These are phyloP conservation scores for Arthromyces matolae DNA, from an alignment of 768 basidiomycete genomes.

Conservation along the genomic window DNA sequence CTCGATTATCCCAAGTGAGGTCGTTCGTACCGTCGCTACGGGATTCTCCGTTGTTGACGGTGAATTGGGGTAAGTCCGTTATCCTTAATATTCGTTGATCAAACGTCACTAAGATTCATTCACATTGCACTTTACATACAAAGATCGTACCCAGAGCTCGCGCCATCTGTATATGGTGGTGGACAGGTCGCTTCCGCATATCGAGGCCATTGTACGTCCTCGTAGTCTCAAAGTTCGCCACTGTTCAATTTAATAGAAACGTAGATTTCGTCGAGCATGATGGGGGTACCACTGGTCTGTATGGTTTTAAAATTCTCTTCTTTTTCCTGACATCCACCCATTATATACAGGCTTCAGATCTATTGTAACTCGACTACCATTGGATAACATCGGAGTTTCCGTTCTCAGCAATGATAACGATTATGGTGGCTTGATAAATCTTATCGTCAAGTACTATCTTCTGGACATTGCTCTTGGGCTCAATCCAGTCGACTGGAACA, in stretches of 20 bases:
- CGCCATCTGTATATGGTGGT: conserved; percentile 23
- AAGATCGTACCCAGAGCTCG: conserved; percentile 24
- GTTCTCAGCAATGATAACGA: conserved; percentile 26
- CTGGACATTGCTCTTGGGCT: conserved; percentile 21
- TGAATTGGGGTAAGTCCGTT: too few species aligned
- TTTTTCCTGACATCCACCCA: too few species aligned
- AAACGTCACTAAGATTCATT: too few species aligned
- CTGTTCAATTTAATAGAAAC: too few species aligned
- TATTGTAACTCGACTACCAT: conserved; percentile 14
- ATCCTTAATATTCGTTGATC: too few species aligned
- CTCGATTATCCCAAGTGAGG: conserved; percentile 22
- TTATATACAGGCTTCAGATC: conserved; percentile 15
- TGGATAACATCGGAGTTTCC: conserved; percentile 19
- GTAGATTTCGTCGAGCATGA: too few species aligned
- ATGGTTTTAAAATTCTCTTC: too few species aligned
- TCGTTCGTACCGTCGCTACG: conserved; percentile 20
- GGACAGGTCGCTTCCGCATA: conserved; percentile 22
- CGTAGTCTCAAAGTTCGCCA: too few species aligned
- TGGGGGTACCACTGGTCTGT: too few species aligned
- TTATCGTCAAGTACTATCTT: conserved; percentile 23
- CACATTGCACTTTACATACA: neutral
- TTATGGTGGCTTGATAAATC: conserved; percentile 16
- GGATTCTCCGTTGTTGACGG: too few species aligned
- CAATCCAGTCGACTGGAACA: conserved; percentile 24
- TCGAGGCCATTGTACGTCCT: conserved; percentile 21